Percentiles rank a stretch among this genome's conserved stretches.
Evolutionary conservation across 2,329 filamentous ascomycete genomes (phyloP).

Genomic region (Microdochium bolleyi): DNA sequence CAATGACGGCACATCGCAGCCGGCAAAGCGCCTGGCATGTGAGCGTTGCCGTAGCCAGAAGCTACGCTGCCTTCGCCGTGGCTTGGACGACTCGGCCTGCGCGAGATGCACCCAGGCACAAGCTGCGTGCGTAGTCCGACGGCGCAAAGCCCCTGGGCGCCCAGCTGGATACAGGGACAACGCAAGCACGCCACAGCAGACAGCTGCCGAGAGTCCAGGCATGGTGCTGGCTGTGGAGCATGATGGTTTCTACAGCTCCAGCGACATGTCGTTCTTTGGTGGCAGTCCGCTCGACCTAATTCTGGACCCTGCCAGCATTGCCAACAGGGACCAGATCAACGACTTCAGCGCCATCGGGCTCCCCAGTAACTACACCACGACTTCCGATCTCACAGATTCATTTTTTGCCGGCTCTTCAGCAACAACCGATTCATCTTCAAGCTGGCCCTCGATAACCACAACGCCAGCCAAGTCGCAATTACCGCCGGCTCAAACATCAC

Average conservation of each 20-base stretch:
- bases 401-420: not conserved
- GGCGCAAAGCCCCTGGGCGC: not conserved
- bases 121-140: not conserved
- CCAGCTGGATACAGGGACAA: not conserved
- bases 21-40: not conserved
- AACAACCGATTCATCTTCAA: not conserved
- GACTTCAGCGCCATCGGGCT: not conserved
- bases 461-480: not conserved
- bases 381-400: not conserved
- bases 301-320: not conserved
- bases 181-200: not conserved
- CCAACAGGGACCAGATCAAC: not conserved
- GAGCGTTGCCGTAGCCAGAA: not conserved
- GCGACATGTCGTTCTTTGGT: not conserved
- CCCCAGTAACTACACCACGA: not conserved
- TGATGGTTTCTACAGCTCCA: not conserved
- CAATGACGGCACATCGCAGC: not conserved
- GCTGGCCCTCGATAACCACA: not conserved
- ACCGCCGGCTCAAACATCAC: not conserved
- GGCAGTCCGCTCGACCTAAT: not conserved
- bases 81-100: not conserved
- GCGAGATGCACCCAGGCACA: not conserved
- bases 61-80: not conserved
- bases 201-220: not conserved
- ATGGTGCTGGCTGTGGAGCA: not conserved